These are phyloP conservation scores for Trametes hirsuta DNA, from an alignment of 1,284 basidiomycete genomes.

Conservation along the genomic window DNA sequence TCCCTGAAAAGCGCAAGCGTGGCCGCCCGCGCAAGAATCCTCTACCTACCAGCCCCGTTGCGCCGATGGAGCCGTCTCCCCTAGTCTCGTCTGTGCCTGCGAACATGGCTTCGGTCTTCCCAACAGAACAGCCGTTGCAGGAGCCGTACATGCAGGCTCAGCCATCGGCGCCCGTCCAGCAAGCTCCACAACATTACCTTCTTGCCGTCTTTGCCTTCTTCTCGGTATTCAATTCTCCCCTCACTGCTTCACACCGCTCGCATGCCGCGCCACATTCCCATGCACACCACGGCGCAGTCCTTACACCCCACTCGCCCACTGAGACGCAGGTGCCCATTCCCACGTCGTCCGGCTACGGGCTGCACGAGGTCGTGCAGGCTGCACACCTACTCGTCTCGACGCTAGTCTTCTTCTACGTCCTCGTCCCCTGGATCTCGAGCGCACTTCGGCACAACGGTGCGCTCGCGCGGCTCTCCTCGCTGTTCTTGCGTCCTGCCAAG, in stretches of 20 bases:
- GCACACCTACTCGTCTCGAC: slow-evolving; percentile 66
- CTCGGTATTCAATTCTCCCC: slow-evolving; percentile 75
- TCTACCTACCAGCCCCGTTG: slow-evolving; percentile 31
- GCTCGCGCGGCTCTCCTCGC: slow-evolving; percentile 12
- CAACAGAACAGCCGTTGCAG: slow-evolving; percentile 23
- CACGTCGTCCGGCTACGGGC: slow-evolving; percentile 39
- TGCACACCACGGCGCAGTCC: slow-evolving; percentile 37
- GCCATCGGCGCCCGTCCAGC: slow-evolving; percentile 15
- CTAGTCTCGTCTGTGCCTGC: slow-evolving; percentile 17
- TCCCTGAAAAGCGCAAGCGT: slow-evolving; percentile 79
- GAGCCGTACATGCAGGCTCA: slow-evolving; percentile 22
- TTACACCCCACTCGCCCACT: slow-evolving; percentile 29
- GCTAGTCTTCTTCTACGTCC: slow-evolving; percentile 60
- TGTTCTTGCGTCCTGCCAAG: slow-evolving; percentile 13
- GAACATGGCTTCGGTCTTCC: slow-evolving; percentile 19
- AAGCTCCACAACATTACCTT: slow-evolving; percentile 60
- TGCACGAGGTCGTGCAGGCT: slow-evolving; percentile 55
- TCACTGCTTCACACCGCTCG: slow-evolving; percentile 44
- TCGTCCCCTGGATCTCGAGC: slow-evolving; percentile 51
- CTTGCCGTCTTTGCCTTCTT: slow-evolving; percentile 77
- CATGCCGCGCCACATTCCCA: slow-evolving; percentile 31
- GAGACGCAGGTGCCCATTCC: slow-evolving; percentile 16
- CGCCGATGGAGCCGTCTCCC: slow-evolving; percentile 7
- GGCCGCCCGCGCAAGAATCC: slow-evolving; percentile 68
- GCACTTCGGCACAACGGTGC: slow-evolving; percentile 24